These are phyloP conservation scores for Terana coerulea DNA, from an alignment of 768 basidiomycete genomes.

Conservation along the genomic window DNA sequence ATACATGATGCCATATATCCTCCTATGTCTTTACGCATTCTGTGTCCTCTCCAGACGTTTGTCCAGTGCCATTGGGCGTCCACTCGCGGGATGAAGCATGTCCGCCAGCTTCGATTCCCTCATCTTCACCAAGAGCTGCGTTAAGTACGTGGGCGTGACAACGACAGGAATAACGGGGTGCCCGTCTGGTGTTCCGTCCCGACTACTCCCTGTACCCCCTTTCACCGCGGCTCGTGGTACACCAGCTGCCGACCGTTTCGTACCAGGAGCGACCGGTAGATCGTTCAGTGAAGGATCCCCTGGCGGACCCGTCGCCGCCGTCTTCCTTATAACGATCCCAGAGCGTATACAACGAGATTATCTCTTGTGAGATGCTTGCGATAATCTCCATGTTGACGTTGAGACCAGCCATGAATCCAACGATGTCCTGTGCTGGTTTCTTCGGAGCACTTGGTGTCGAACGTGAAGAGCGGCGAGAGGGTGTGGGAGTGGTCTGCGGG, in stretches of 20 bases:
- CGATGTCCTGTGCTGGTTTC: conserved; percentile 56
- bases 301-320: conserved; percentile 17
- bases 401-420: conserved; percentile 80
- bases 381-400: conserved; percentile 82
- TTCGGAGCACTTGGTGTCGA: conserved; percentile 31
- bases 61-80: conserved; percentile 56
- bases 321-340: conserved; percentile 86
- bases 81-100: conserved; percentile 44
- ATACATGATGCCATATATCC: no score
- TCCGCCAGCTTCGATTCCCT: conserved; percentile 61
- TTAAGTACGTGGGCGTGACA: conserved; percentile 58
- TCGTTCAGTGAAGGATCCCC: conserved; percentile 17
- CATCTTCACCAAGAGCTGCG: conserved; percentile 59
- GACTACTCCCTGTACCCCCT: conserved; percentile 24
- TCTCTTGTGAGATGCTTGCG: conserved; percentile 85
- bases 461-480: conserved; percentile 55
- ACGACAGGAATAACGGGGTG: conserved; percentile 12
- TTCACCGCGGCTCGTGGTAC: conserved; percentile 22
- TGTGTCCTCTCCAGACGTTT: conserved; percentile 73
- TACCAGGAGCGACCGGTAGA: conserved; percentile 23
- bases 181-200: conserved; percentile 26
- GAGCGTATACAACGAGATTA: conserved; percentile 82
- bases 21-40: conserved; percentile 36
- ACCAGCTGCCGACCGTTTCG: conserved; percentile 22
- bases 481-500: conserved; percentile 20